phyloP scores from a whole-genome alignment of 2,329 filamentous ascomycete genomes.

The Penicillium sp. region DNA sequence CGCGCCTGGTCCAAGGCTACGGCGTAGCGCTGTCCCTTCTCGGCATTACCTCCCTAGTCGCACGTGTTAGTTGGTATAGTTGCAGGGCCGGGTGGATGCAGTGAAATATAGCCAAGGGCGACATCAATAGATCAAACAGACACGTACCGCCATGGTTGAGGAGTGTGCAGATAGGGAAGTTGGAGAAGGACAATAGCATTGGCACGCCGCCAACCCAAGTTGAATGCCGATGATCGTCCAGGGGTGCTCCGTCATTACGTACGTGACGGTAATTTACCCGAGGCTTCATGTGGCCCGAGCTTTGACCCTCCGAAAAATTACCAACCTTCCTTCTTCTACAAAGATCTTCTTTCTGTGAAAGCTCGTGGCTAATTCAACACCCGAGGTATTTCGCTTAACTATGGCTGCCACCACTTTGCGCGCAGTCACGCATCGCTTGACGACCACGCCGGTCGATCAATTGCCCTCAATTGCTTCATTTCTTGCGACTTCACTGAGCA shows the following conservation, averaged over 20 bases:
- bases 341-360: conserved; percentile 1
- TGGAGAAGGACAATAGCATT: conserved; percentile 14
- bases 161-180: conserved; percentile 13
- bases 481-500: conserved; percentile 58
- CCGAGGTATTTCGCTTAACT: background rate
- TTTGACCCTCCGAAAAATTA: conserved; percentile 18
- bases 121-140: background rate
- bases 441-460: conserved; percentile 67
- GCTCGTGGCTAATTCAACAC: conserved; percentile 1
- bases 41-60: conserved; percentile 52
- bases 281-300: conserved; percentile 34
- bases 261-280: conserved; percentile 29
- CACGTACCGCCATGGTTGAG: conserved; percentile 25
- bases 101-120: background rate
- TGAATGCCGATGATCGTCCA: conserved; percentile 24
- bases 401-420: conserved; percentile 40
- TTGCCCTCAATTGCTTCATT: conserved; percentile 71
- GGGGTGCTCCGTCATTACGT: conserved; percentile 20
- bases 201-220: conserved; percentile 9
- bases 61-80: conserved; percentile 18
- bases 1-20: conserved; percentile 79
- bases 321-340: conserved; percentile 8
- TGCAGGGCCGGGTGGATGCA: background rate
- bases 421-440: conserved; percentile 54
- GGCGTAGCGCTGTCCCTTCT: conserved; percentile 81